Evolutionary conservation across 2,329 filamentous ascomycete genomes (phyloP), one percentile per base, ranked within the genome.

Genomic region (Paracorniculantispora psalliotae): DNA sequence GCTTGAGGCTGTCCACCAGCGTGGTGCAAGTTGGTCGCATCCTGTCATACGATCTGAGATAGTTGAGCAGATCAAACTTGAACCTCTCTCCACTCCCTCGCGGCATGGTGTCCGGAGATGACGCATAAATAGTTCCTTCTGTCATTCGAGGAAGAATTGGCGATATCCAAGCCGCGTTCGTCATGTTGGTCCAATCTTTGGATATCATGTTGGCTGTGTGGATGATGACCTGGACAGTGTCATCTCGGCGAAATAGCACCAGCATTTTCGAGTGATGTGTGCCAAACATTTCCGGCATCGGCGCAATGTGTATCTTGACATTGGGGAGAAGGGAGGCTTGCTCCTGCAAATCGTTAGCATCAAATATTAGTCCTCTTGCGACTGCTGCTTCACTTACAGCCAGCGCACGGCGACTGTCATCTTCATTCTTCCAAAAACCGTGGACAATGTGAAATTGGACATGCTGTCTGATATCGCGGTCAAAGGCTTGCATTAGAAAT

Each of bases 181-280:
- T 89, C 89, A 96, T 90, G 65, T 94, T 94, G 1, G 79, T 82
- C 92, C 92, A 96, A 70, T 96, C 92, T 58, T 87, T 85, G 4
- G 80, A 68, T n/a, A 96, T 93, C 88, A 96, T 91, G 66, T 96
- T 96, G 19, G 92, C 91, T 0, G 92, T 96, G 66, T 96, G 90
- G 30, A 96, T 92, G 59, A 96, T 74, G 6, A 96, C 76, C 72
- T 96, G 89, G 0, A 88, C 89, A 0, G 80, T 83, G 62, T 88
- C 85, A 68, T 96, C 91, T 69, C 89, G 86, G 5, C 89, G 82
- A 62, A 96, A 78, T 4, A 96, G 72, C n/a, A 96, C 77, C 72
- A 96, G 83, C 89, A 96, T 94, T 72, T 96, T 94, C 13, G 89
- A 80, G 65, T 87, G 91, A 71, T 96, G 92, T 0, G 91, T 96